phyloP scores from a whole-genome alignment of 2,329 filamentous ascomycete genomes.

The Tricladium varicosporioides region DNA sequence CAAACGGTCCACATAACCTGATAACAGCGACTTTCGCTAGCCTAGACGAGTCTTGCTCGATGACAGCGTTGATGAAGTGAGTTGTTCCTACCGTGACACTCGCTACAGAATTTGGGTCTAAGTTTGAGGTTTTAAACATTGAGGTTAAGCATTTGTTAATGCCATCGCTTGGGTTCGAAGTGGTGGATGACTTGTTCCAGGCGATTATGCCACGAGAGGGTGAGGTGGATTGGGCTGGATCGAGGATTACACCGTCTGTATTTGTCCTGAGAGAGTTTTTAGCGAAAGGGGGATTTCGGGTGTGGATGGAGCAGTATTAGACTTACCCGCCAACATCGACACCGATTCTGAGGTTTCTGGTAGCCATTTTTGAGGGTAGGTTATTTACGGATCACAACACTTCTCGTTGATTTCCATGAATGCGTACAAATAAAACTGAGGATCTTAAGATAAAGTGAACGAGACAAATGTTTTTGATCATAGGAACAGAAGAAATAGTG shows the following conservation, averaged over 20 bases:
- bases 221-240: slow-evolving; percentile 15
- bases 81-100: slow-evolving; percentile 36
- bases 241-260: slow-evolving; percentile 24
- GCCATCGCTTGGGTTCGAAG: slow-evolving; percentile 21
- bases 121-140: slow-evolving; percentile 21
- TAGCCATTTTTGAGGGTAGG: neutral
- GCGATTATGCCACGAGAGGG: slow-evolving; percentile 19
- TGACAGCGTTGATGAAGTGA: slow-evolving; percentile 58
- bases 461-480: too few species aligned
- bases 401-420: too few species aligned
- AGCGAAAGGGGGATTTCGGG: too few species aligned
- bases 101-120: slow-evolving; percentile 32
- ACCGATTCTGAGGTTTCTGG: slow-evolving; percentile 14
- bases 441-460: too few species aligned
- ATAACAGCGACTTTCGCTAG: slow-evolving; percentile 52
- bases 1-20: slow-evolving; percentile 53
- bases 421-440: too few species aligned
- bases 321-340: slow-evolving; percentile 19
- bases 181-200: slow-evolving; percentile 24
- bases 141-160: slow-evolving; percentile 21
- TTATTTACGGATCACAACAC: too few species aligned
- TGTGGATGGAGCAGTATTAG: too few species aligned
- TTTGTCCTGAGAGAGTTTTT: slow-evolving; percentile 19
- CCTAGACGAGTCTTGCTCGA: slow-evolving; percentile 49
- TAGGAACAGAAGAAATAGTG: too few species aligned